Conservation (phyloP, 108 stramenopile species). For the Discostella stelligeroides region DNA sequence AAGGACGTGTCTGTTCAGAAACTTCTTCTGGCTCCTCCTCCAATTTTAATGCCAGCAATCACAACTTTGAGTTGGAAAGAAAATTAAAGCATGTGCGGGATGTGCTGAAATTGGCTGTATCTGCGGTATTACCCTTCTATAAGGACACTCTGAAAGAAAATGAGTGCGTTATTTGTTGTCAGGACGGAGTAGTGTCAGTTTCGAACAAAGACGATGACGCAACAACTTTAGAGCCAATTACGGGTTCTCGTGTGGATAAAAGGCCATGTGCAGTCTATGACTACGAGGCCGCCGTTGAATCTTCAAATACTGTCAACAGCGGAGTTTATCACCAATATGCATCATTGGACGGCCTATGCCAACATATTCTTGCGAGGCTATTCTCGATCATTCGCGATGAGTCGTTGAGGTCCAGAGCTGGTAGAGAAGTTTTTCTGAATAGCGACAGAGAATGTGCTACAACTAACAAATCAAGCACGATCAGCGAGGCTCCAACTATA, state of each 20-base stretch:
- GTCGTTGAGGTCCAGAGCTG: not conserved
- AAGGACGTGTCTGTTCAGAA: not conserved
- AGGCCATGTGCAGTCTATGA: conserved; percentile 40
- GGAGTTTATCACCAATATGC: conserved; percentile 13
- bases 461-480: not conserved
- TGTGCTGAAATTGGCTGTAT: conserved; percentile 37
- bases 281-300: conserved; percentile 33
- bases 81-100: conserved; percentile 44
- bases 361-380: conserved; percentile 26
- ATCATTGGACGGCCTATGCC: conserved; percentile 41
- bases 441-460: not conserved
- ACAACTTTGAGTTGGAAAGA: conserved; percentile 17
- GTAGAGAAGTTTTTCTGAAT: not conserved
- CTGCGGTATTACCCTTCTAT: conserved; percentile 37
- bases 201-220: not conserved
- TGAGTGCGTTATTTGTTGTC: not conserved
- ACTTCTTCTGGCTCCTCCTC: not conserved
- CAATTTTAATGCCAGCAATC: conserved; percentile 1
- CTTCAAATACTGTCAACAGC: not conserved
- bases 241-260: not conserved
- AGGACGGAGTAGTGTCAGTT: not conserved
- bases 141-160: conserved; percentile 20
- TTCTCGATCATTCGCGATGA: conserved; percentile 21
- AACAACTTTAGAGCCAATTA: not conserved
- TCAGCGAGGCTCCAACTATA: not conserved